These are phyloP conservation scores for Jaenimonas drosophilae DNA, from an alignment of 208 protist genomes.

Conservation along the genomic window DNA sequence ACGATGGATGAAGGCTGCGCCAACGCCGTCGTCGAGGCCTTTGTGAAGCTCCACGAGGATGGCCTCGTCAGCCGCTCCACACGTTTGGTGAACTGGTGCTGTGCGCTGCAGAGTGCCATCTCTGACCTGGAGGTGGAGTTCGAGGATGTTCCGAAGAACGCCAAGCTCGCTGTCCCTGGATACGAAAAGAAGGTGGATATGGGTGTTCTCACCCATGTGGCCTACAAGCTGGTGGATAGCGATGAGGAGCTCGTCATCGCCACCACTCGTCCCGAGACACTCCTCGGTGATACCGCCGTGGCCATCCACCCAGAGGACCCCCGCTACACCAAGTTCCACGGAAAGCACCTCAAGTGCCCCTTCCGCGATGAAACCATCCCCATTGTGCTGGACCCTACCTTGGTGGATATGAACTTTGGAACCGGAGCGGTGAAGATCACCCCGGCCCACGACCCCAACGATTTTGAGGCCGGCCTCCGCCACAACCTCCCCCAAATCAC, in stretches of 20 bases:
- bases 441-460: constrained; percentile 99
- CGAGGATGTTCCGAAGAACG: constrained; percentile 66
- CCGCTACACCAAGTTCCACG: constrained; percentile 95
- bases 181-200: constrained; percentile 91
- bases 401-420: constrained; percentile 98
- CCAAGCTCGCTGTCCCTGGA: constrained; percentile 82
- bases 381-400: constrained; percentile 92
- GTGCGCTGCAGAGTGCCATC: constrained; percentile 97
- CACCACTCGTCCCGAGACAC: constrained; percentile 99
- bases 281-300: constrained; percentile 98
- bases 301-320: constrained; percentile 97
- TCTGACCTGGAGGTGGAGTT: constrained; percentile 99
- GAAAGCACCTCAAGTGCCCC: constrained; percentile 94
- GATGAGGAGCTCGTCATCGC: constrained; percentile 93
- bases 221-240: constrained; percentile 89
- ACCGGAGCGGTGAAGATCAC: constrained; percentile 98
- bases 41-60: constrained; percentile 95
- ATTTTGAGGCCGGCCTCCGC: constrained; percentile 96
- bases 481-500: constrained; percentile 95
- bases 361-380: constrained; percentile 94
- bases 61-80: constrained; percentile 96
- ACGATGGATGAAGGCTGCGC: constrained; percentile 96
- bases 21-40: constrained; percentile 94
- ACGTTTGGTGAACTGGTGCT: constrained; percentile 99
- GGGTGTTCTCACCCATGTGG: constrained; percentile 92